Evolutionary conservation across 306 rosid species (phyloP), one percentile per base, ranked within the genome.

Genomic region (Delonix regia): DNA sequence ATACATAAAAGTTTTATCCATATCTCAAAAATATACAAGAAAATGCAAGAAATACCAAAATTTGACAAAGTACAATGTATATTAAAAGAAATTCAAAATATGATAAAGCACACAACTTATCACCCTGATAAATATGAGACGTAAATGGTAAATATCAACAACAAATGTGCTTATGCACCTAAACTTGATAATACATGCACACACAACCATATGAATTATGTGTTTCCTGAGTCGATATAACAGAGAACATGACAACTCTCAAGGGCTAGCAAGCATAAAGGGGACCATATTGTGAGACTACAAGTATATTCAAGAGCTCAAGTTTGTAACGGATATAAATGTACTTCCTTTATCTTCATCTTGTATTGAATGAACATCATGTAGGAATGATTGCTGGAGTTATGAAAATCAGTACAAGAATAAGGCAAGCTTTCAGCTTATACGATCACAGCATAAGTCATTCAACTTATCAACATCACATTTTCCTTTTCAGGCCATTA

Each of bases 41-140:
- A 76, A 53, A 41, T 27, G 64, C 41, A 77, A 64, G 56, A 53
- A 70, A 53, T 13, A 70, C 71, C 79, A 24, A 57, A 34, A 13
- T 65, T 41, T 7, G 15, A 52, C 74, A 64, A 33, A 22, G 28
- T 30, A 53, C 9, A 65, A 44, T 16, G 47, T 73, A 67, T 13
- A 30, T 55, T 14, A 53, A 21, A 41, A 28, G 51, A 47, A 55
- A 28, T 55, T 74, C 0, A 55, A 65, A 49, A 65, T 73, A 56
- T 28, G 70, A 55, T 55, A 44, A 74, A 55, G 18, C 70, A 80
- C 33, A 55, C 25, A 80, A 44, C 42, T 51, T 53, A 33, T 52
- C 14, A 49, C 8, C 18, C 24, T 21, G 13, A 15, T 61, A 70
- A 80, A 24, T 51, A 55, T 52, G 33, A 39, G n/a, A 69, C 62